phyloP scores from a whole-genome alignment of 306 rosid genomes.

The Vicia sativa region DNA sequence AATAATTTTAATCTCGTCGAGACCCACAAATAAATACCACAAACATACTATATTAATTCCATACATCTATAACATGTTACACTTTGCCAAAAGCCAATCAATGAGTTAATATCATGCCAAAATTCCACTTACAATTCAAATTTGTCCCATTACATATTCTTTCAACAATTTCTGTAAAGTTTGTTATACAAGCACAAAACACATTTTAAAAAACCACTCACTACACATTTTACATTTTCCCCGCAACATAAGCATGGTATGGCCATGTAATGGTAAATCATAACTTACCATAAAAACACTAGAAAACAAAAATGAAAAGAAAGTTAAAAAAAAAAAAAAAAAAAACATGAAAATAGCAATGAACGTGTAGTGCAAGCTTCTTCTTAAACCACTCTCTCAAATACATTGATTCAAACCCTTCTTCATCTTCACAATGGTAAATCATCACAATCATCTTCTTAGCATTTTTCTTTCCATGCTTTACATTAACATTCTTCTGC shows the following conservation, averaged over 20 bases:
- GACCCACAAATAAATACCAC: too few relatives aligned
- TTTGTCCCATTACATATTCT: too few relatives aligned
- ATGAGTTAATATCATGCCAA: too few relatives aligned
- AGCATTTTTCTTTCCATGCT: not conserved
- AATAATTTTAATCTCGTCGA: too few relatives aligned
- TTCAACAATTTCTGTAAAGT: too few relatives aligned
- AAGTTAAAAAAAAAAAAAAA: not conserved
- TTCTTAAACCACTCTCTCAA: not conserved
- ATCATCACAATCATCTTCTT: not conserved
- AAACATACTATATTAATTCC: too few relatives aligned
- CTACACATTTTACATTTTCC: not conserved
- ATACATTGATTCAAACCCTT: not conserved
- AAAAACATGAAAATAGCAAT: not conserved
- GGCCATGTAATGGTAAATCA: not conserved
- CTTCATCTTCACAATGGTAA: not conserved
- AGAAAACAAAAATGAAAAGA: conserved; percentile 10
- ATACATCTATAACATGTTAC: too few relatives aligned
- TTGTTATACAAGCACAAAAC: too few relatives aligned
- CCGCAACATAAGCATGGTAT: not conserved
- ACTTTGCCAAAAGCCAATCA: too few relatives aligned
- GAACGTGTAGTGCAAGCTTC: conserved; percentile 14
- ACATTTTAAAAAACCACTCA: not conserved
- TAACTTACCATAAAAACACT: not conserved
- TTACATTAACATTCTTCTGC: not conserved
- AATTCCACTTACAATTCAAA: too few relatives aligned